Evolutionary conservation across 441 rosid genomes (phyloP).

Genomic region (Croton setiger): DNA sequence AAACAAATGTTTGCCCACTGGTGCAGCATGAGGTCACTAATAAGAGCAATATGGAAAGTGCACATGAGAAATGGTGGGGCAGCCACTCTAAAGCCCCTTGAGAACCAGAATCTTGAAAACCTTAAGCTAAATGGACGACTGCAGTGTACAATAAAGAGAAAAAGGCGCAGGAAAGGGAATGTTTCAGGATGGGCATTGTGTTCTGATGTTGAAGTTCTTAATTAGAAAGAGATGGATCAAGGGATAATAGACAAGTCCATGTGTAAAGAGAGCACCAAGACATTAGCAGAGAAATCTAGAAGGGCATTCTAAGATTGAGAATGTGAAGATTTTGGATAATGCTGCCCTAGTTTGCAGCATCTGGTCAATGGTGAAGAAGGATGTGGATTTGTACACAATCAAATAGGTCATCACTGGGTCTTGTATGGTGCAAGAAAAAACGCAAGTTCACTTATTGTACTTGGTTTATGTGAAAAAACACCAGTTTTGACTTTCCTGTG

Average conservation of each 20-base stretch:
- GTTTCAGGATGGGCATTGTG: conserved; percentile 96
- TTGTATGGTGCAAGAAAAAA: too few species aligned
- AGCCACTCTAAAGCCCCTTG: conserved; percentile 39
- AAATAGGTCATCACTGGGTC: too few species aligned
- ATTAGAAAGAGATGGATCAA: conserved; percentile 80
- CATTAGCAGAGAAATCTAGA: conserved; percentile 86
- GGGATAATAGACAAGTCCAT: conserved; percentile 55
- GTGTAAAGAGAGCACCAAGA: conserved; percentile 74
- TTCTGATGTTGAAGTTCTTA: conserved; percentile 71
- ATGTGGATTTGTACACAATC: conserved; percentile 54
- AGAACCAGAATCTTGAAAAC: conserved; percentile 30
- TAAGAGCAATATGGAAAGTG: conserved; percentile 57
- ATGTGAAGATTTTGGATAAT: conserved; percentile 93
- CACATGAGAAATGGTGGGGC: conserved; percentile 46
- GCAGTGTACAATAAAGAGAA: conserved; percentile 62
- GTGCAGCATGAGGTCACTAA: conserved; percentile 78
- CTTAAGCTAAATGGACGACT: conserved; percentile 73
- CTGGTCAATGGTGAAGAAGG: conserved; percentile 87
- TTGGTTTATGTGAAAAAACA: too few species aligned
- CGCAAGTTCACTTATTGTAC: too few species aligned
- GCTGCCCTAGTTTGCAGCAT: conserved; percentile 86
- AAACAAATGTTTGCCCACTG: conserved; percentile 65
- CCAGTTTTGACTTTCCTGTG: too few species aligned
- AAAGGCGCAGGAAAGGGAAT: conserved; percentile 38
- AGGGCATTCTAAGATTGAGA: conserved; percentile 83